Base-by-base conservation (phyloP, 1,284 basidiomycete species). In the Trametes pubescens region DNA sequence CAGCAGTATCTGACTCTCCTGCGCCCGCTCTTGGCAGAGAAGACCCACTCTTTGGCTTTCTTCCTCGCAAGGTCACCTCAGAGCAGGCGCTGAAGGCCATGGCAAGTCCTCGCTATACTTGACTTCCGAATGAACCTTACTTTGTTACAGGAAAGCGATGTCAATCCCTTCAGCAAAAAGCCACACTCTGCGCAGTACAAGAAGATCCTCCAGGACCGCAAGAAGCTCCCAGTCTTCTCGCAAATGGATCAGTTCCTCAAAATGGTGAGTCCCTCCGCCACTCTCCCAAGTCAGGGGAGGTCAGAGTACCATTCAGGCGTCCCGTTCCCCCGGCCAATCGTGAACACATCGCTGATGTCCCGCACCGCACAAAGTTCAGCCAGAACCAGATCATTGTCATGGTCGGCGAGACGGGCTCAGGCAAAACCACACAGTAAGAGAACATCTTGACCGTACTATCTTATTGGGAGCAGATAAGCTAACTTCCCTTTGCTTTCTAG, bases 381-480 rank as follows among this genome's bases (percentile, higher is more conserved):
- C 81, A 89, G 71, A 88, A 95, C 80, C 96, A 98, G 81, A 91
- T 97, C 71, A 93, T 95, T 53, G 90, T 99, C 62, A 94, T 99
- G 89, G 95, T 98, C 70, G 96, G 97, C 72, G 97, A 99, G 82
- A 98, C 98, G 1, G 98, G 98, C 14, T 96, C 95, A 29, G 98
- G 97, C 62, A 99, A 99, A 82, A 99, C 98, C 2, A 99, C 97
- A 44, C 97, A 99, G 92, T 95, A 76, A 72, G 88, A 78, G 72
- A 40, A 26, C 18, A 29, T 9, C 2, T 11, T 18, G 63, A 60
- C 64, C 53, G 46, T 64, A 61, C 26, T 8, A 18, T 24, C 43
- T 7, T 9, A 24, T n/a, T 7, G 1, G 13, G 26, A 8, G 11
- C 6, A 4, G 21, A 22, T 34, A 18, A 18, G 24, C 22, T 43